Evolutionary conservation across 2,329 filamentous ascomycete genomes (phyloP), one percentile per base, ranked within the genome.

Genomic region (Aspergillus fructus): DNA sequence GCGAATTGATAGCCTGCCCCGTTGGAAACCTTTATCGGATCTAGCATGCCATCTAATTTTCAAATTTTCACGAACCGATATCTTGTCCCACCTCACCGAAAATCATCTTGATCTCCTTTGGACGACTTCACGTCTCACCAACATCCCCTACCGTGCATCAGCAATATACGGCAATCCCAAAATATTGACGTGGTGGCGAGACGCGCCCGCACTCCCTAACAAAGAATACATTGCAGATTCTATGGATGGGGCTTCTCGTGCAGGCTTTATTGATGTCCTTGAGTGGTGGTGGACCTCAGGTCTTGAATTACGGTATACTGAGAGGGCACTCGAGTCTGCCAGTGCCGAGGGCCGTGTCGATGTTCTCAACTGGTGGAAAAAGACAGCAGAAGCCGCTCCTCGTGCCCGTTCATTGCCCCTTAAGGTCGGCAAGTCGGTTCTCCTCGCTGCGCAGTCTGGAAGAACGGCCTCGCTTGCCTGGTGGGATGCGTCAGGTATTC

Each of bases 311-410:
- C 88, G 90, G 64, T 96, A 94, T 74, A 96, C 90, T 11, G 91
- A 96, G 71, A 83, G 87, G 5, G 91, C 93, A 0, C 83, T 97
- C 17, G 93, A 97, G 74, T 89, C 93, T 67, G 93, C 93, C 30
- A 93, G 89, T 58, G 87, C 87, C 3, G 89, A 91, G 67, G 92
- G 93, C 7, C 89, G 94, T 63, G 81, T 96, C n/a, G 79, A 86
- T 6, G 91, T 97, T 1, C 82, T 97, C 1, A 89, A 96, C 66
- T 97, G 93, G 93, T 97, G 93, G 93, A 90, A 90, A 65, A 83
- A 88, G 59, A 86, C 88, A 0, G 84, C 83, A 12, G 76, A 80
- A 13, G 81, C 83, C 53, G 82, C 87, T 66, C 81, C 87, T 43
- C 75, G 75, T 1, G 76, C 77, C 54, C 71, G 76, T 5, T 71